phyloP scores from a whole-genome alignment of 345 rosid genomes.

The Physaria fendleri region DNA sequence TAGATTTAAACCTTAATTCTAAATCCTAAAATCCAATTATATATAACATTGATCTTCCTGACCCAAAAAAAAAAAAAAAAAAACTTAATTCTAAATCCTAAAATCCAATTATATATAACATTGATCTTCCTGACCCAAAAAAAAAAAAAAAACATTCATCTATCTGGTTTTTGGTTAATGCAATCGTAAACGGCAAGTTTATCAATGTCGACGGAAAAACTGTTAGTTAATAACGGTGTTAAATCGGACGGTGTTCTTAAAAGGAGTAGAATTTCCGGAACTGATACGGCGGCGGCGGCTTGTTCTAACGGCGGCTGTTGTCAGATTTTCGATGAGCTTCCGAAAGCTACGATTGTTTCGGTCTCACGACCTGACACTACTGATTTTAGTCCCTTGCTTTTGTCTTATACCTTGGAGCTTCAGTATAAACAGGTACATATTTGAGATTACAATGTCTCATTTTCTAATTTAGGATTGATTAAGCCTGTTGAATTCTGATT shows the following conservation, averaged over 20 bases:
- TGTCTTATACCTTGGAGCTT: slow-evolving; percentile 74
- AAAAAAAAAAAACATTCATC: too few relatives aligned
- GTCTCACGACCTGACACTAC: slow-evolving; percentile 71
- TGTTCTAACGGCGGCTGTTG: not conserved
- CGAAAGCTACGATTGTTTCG: slow-evolving; percentile 52
- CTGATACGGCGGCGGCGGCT: slow-evolving; percentile 3
- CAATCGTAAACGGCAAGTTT: slow-evolving; percentile 14
- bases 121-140: too few relatives aligned
- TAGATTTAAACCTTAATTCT: not conserved
- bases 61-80: too few relatives aligned
- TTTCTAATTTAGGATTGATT: not conserved
- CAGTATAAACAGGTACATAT: slow-evolving; percentile 63
- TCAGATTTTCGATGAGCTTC: slow-evolving; percentile 64
- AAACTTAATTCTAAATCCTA: not conserved
- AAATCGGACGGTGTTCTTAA: slow-evolving; percentile 28
- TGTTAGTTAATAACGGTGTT: slow-evolving; percentile 36
- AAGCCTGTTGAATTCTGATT: not conserved
- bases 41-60: not conserved
- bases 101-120: not conserved
- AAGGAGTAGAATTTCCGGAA: slow-evolving; percentile 12
- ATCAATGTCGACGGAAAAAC: slow-evolving; percentile 50
- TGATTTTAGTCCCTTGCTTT: slow-evolving; percentile 83
- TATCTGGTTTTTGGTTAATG: slow-evolving; percentile 15
- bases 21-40: not conserved
- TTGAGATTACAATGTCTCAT: slow-evolving; percentile 4